These are phyloP conservation scores for Incumbomyces lentus DNA, from an alignment of 2,329 filamentous ascomycete genomes.

Conservation along the genomic window DNA sequence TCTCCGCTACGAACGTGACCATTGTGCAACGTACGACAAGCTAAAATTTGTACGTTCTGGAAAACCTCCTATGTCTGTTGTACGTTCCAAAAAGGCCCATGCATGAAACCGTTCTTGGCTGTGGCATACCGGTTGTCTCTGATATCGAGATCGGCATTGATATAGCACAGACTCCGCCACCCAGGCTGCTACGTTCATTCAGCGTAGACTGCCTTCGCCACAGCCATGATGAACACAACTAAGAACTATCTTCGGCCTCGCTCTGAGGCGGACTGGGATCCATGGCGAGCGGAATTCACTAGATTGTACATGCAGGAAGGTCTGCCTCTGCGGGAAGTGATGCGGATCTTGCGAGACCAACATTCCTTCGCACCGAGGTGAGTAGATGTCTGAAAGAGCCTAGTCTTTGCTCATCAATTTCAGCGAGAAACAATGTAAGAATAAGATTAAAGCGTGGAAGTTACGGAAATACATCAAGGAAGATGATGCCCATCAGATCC, in stretches of 20 bases:
- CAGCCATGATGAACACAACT: background rate
- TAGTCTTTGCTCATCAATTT: background rate
- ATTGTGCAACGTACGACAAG: no score
- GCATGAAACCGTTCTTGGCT: no score
- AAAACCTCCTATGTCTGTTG: no score
- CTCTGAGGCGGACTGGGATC: slow-evolving; percentile 45
- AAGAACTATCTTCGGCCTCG: slow-evolving; percentile 5
- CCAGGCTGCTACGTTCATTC: no score
- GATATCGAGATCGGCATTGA: background rate
- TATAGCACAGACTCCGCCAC: background rate
- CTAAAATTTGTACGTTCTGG: no score
- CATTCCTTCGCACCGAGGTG: no score
- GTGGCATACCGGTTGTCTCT: no score
- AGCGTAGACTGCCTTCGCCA: background rate
- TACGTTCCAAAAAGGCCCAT: no score
- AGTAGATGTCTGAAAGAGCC: no score
- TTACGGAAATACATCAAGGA: slow-evolving; percentile 12
- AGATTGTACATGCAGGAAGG: slow-evolving; percentile 66
- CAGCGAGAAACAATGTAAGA: slow-evolving; percentile 14
- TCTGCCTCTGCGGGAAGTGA: slow-evolving; percentile 56
- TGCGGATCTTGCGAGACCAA: slow-evolving; percentile 52
- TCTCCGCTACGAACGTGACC: no score
- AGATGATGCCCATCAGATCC: slow-evolving; percentile 11
- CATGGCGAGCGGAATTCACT: slow-evolving; percentile 53
- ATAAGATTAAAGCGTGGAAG: slow-evolving; percentile 10